These are phyloP conservation scores for Globisporangium iwayamae DNA, from an alignment of 352 stramenopile species.

Conservation along the genomic window DNA sequence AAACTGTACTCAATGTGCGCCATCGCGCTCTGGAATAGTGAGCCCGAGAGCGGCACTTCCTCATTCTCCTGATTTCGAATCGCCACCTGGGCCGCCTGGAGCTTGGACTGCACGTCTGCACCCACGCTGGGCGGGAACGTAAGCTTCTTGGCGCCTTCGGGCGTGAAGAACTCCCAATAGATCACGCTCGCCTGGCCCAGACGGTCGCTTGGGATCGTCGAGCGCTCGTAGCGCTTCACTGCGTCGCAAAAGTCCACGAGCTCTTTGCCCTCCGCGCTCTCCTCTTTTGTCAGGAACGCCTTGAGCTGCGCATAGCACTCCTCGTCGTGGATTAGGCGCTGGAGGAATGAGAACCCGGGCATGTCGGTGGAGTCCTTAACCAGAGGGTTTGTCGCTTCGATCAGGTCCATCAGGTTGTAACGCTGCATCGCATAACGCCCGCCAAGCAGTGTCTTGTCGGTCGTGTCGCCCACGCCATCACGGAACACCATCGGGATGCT, in stretches of 20 bases:
- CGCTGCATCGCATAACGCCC: constrained; percentile 76
- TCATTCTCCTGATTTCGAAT: constrained; percentile 22
- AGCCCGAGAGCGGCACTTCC: constrained; percentile 27
- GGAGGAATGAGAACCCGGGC: constrained; percentile 79
- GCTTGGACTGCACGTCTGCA: constrained; percentile 51
- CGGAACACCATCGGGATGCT: constrained; percentile 86
- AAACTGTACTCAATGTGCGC: constrained; percentile 65
- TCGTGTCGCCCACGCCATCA: constrained; percentile 81
- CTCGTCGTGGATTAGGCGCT: constrained; percentile 85
- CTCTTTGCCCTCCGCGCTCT: constrained; percentile 50
- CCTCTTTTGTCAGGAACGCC: constrained; percentile 63
- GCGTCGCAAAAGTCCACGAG: constrained; percentile 80
- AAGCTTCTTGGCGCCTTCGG: constrained; percentile 56
- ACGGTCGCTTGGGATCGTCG: constrained; percentile 60
- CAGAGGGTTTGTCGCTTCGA: constrained; percentile 39
- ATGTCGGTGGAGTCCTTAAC: constrained; percentile 61
- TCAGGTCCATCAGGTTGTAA: constrained; percentile 65
- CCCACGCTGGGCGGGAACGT: constrained; percentile 56
- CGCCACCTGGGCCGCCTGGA: constrained; percentile 56
- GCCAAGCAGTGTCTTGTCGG: constrained; percentile 82
- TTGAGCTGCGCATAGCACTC: constrained; percentile 85
- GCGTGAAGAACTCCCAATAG: constrained; percentile 80
- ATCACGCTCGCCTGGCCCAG: constrained; percentile 73
- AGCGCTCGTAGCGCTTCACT: constrained; percentile 81
- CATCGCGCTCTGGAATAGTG: constrained; percentile 73